A percentile compares a stretch with the other conserved stretches of the same genome.
phyloP scores from a whole-genome alignment of 1,284 basidiomycete species.

The Moesziomyces sp. region DNA sequence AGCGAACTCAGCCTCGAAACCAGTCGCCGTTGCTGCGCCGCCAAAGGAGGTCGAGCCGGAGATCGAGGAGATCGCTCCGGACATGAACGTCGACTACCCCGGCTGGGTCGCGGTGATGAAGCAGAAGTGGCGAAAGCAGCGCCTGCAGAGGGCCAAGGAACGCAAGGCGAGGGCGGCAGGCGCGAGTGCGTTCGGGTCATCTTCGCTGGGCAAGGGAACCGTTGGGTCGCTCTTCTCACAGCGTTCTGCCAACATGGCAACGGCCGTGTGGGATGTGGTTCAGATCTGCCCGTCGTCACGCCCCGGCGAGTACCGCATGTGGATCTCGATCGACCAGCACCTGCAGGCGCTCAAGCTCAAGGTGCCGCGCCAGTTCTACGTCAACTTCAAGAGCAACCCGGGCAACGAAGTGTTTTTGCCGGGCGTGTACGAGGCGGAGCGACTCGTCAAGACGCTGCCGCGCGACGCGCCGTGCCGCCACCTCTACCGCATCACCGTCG shows the following conservation, averaged over 20 bases:
- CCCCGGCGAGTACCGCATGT: conserved; percentile 86
- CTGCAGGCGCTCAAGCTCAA: conserved; percentile 83
- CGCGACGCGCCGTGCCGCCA: conserved; percentile 81
- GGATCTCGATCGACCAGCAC: conserved; percentile 85
- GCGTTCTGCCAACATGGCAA: conserved; percentile 75
- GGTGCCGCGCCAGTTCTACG: conserved; percentile 90
- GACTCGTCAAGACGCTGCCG: conserved; percentile 82
- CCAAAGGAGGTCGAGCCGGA: conserved; percentile 36
- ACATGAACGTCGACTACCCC: conserved; percentile 74
- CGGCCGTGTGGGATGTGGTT: conserved; percentile 88
- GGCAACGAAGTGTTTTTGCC: conserved; percentile 75
- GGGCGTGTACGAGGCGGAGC: conserved; percentile 76
- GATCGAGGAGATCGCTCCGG: conserved; percentile 52
- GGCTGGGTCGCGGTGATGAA: conserved; percentile 84
- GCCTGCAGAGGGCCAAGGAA: conserved; percentile 67
- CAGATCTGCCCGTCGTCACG: conserved; percentile 83
- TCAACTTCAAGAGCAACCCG: conserved; percentile 82
- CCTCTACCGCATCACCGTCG: conserved; percentile 84
- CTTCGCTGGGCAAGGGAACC: conserved; percentile 44
- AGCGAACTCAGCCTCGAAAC: conserved; percentile 11
- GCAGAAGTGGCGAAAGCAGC: conserved; percentile 79
- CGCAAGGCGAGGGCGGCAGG: conserved; percentile 64
- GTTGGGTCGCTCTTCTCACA: conserved; percentile 80
- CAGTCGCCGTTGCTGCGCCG: conserved; percentile 12
- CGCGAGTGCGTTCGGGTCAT: conserved; percentile 11